Conservation (phyloP, 352 stramenopile genomes). For the Thalassiosira exigua region DNA sequence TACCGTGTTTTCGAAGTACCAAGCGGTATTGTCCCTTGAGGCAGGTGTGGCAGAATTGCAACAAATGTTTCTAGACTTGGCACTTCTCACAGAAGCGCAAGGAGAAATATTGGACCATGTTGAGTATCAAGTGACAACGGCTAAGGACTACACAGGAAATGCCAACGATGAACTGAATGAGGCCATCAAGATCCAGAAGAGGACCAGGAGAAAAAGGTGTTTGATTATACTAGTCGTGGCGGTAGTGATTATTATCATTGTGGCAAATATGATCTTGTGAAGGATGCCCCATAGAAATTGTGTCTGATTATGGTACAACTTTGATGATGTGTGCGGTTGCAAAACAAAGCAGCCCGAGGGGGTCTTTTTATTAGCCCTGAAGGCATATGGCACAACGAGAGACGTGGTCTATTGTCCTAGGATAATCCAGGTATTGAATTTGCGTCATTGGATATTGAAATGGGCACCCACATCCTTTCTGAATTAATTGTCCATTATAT, state of each 20-base stretch:
- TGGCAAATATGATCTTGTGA: too few species aligned
- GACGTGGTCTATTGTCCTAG: too few species aligned
- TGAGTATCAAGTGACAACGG: constrained; percentile 94
- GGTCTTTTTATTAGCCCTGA: too few species aligned
- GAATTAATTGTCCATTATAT: too few species aligned
- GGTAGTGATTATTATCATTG: constrained; percentile 72
- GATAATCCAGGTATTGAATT: too few species aligned
- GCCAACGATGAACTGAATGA: constrained; percentile 94
- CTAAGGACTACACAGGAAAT: constrained; percentile 96
- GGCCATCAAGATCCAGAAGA: constrained; percentile 95
- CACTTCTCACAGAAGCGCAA: constrained; percentile 96
- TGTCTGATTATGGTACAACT: too few species aligned
- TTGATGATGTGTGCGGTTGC: too few species aligned
- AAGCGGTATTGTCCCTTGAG: constrained; percentile 96
- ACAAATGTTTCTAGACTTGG: constrained; percentile 99
- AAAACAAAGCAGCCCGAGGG: too few species aligned
- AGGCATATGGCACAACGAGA: too few species aligned
- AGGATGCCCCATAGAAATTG: too few species aligned
- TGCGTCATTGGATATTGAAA: too few species aligned
- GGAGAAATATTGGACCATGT: constrained; percentile 98
- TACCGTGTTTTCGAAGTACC: constrained; percentile 97
- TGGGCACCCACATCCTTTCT: too few species aligned
- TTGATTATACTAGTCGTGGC: constrained; percentile 85
- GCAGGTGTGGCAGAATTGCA: constrained; percentile 96
- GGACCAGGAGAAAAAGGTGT: constrained; percentile 93